Conservation (phyloP, 305 asterid species). For the Lippia alba region DNA sequence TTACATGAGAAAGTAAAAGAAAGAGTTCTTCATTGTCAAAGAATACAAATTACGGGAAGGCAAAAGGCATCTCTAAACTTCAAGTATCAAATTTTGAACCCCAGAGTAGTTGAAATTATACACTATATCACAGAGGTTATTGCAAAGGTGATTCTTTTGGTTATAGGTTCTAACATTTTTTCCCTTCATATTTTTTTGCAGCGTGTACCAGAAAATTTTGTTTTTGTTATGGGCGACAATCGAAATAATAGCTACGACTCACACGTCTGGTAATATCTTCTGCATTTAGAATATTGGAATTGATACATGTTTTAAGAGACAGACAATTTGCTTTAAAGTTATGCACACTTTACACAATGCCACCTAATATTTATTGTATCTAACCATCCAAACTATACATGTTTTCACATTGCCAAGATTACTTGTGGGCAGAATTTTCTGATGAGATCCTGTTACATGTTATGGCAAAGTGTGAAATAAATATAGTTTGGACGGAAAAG, state of each 20-base stretch:
- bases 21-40: background rate
- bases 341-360: no score
- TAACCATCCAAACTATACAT: no score
- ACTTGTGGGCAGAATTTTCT: no score
- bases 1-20: background rate
- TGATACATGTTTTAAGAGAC: conserved; percentile 2
- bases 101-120: conserved; percentile 3
- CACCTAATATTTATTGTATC: background rate
- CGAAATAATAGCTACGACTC: conserved; percentile 98
- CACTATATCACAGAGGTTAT: background rate
- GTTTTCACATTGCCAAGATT: no score
- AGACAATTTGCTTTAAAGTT: background rate
- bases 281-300: conserved; percentile 24
- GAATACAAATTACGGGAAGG: background rate
- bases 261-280: conserved; percentile 80
- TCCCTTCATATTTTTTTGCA: conserved; percentile 43
- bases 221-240: conserved; percentile 98
- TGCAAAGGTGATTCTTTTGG: conserved; percentile 15
- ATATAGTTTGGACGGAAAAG: no score
- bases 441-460: no score
- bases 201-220: conserved; percentile 83
- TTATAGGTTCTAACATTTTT: conserved; percentile 19
- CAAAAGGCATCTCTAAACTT: background rate
- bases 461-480: no score
- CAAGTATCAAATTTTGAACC: background rate